These are phyloP conservation scores for Pseudogymnoascus sp. DNA, from an alignment of 2,329 filamentous ascomycete species.

Conservation along the genomic window DNA sequence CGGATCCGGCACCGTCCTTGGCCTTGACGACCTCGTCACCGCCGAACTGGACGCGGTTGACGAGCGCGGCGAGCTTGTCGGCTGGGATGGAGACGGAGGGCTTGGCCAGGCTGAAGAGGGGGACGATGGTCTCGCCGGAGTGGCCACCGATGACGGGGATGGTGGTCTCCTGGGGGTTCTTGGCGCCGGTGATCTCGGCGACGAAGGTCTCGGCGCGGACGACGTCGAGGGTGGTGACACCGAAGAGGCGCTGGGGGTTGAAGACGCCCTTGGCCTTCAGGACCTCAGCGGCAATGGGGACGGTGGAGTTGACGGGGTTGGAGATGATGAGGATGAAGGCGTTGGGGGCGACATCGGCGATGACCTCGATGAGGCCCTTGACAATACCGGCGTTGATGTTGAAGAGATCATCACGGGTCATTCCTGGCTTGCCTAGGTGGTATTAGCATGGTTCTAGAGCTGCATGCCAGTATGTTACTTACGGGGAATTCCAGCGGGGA, in stretches of 20 bases:
- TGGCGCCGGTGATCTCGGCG: conserved; percentile 72
- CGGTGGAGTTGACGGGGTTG: conserved; percentile 98
- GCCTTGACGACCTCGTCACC: conserved; percentile 96
- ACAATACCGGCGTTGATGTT: conserved; percentile 99
- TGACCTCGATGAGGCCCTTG: conserved; percentile 81
- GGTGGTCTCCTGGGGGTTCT: conserved; percentile 71
- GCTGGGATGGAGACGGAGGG: conserved; percentile 72
- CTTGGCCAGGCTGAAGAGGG: conserved; percentile 86
- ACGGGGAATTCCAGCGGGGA: conserved; percentile 97
- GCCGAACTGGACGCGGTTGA: conserved; percentile 95
- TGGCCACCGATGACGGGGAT: conserved; percentile 95
- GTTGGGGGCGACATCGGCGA: conserved; percentile 83
- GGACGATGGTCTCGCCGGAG: conserved; percentile 96
- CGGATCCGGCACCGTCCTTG: conserved; percentile 85
- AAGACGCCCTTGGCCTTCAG: conserved; percentile 91
- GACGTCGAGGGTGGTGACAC: conserved; percentile 97
- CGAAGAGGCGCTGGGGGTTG: conserved; percentile 91
- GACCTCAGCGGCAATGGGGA: conserved; percentile 94
- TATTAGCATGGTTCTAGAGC: conserved; percentile 14
- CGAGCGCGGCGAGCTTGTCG: conserved; percentile 83
- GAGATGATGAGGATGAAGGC: conserved; percentile 96
- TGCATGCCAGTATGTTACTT: conserved; percentile 34
- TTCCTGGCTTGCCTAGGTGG: conserved; percentile 86
- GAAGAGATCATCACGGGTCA: conserved; percentile 99
- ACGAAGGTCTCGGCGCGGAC: conserved; percentile 97